Conservation (phyloP, 2,329 filamentous ascomycete species). For the Botrytis tulipae region DNA sequence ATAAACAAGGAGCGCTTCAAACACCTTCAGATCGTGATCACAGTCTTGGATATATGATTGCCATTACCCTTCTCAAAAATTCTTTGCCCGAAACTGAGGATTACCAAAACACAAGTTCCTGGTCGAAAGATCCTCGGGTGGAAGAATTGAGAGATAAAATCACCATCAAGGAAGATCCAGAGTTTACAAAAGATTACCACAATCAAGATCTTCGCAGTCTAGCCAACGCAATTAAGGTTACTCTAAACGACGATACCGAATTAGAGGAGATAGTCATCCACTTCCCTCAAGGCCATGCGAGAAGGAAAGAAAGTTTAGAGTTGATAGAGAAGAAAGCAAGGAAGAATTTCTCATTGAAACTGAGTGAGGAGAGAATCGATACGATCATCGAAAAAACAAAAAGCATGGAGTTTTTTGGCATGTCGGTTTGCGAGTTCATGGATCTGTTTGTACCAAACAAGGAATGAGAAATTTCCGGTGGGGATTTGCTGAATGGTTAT, state of each 20-base stretch:
- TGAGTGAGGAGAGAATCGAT: slow-evolving; percentile 26
- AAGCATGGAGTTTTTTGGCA: slow-evolving; percentile 20
- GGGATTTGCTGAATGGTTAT: neutral
- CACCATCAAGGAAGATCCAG: slow-evolving; percentile 31
- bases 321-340: slow-evolving; percentile 30
- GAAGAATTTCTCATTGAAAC: slow-evolving; percentile 30
- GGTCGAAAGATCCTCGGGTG: slow-evolving; percentile 5
- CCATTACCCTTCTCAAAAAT: slow-evolving; percentile 39
- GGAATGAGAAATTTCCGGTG: neutral
- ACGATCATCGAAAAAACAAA: slow-evolving; percentile 14
- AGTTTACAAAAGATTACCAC: slow-evolving; percentile 39
- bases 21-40: slow-evolving; percentile 42
- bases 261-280: slow-evolving; percentile 40
- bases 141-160: slow-evolving; percentile 34
- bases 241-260: slow-evolving; percentile 30
- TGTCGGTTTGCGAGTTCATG: slow-evolving; percentile 18
- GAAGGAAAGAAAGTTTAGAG: slow-evolving; percentile 26
- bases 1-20: slow-evolving; percentile 33
- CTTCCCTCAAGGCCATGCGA: slow-evolving; percentile 40
- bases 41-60: slow-evolving; percentile 40
- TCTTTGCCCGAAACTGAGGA: slow-evolving; percentile 16
- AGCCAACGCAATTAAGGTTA: slow-evolving; percentile 35
- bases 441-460: slow-evolving; percentile 20
- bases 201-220: slow-evolving; percentile 35
- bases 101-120: slow-evolving; percentile 18